Conservation (phyloP, 2,329 filamentous ascomycete species). For the Colletotrichum brevisporum region DNA sequence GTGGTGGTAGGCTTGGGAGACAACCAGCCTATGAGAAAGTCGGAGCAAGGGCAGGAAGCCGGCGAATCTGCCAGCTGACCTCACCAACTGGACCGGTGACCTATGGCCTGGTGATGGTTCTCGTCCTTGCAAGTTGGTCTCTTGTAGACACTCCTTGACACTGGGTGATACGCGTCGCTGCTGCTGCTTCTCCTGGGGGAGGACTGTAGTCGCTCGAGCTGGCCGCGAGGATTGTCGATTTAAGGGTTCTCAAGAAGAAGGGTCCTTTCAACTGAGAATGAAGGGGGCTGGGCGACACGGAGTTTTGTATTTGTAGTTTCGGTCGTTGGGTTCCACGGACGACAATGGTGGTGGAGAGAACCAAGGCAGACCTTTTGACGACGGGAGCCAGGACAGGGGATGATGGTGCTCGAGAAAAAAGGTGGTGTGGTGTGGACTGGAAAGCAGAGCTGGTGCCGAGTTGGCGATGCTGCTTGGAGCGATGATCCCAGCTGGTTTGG, state of each 20-base stretch:
- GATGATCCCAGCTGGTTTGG: slow-evolving; percentile 36
- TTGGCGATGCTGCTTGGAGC: slow-evolving; percentile 34
- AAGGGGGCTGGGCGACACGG: slow-evolving; percentile 25
- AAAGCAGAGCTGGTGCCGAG: no score
- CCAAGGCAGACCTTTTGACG: slow-evolving; percentile 37
- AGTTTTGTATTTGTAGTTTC: slow-evolving; percentile 36
- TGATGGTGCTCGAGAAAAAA: slow-evolving; percentile 16
- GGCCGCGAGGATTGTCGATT: slow-evolving; percentile 13
- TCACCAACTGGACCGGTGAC: slow-evolving; percentile 36
- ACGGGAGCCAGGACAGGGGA: slow-evolving; percentile 30
- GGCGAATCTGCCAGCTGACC: slow-evolving; percentile 36
- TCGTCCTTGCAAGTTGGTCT: slow-evolving; percentile 27
- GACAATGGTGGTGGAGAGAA: slow-evolving; percentile 18
- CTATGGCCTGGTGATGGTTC: slow-evolving; percentile 16
- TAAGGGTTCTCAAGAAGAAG: slow-evolving; percentile 26
- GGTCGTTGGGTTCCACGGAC: slow-evolving; percentile 22
- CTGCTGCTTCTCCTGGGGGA: not conserved
- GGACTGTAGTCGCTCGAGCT: slow-evolving; percentile 1
- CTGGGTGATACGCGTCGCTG: not conserved
- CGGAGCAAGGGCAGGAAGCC: slow-evolving; percentile 20
- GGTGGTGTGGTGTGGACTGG: slow-evolving; percentile 18
- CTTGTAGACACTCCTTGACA: slow-evolving; percentile 11
- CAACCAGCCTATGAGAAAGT: slow-evolving; percentile 31
- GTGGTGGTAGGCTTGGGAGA: slow-evolving; percentile 34
- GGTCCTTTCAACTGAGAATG: not conserved